Percentiles rank a stretch among this genome's conserved stretches.
Evolutionary conservation across 2,329 filamentous ascomycete species (phyloP).

Genomic region (Botryotinia globosa): DNA sequence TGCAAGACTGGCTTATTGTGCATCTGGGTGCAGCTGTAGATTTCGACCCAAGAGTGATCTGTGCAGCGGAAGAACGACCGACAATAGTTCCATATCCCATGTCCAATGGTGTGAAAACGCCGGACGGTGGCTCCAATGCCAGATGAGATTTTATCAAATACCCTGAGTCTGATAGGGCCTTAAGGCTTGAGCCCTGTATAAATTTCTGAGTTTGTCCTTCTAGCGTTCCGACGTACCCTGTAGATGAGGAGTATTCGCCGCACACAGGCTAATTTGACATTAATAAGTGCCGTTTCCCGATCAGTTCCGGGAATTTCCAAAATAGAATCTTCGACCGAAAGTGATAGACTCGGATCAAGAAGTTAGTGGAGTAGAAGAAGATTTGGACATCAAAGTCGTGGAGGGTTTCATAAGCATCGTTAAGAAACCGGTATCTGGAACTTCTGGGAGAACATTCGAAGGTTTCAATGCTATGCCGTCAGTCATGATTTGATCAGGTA

Average conservation of each 20-base stretch:
- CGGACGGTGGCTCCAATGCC: neutral
- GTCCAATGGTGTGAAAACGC: neutral
- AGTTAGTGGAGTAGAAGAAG: slow-evolving; percentile 1
- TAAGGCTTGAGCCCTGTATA: slow-evolving; percentile 9
- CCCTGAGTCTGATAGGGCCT: slow-evolving; percentile 2
- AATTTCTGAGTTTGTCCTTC: neutral
- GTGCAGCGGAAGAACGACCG: slow-evolving; percentile 17
- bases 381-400: neutral
- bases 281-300: slow-evolving; percentile 10
- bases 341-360: neutral
- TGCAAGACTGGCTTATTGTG: slow-evolving; percentile 16
- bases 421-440: neutral
- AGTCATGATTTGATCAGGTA: neutral
- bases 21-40: slow-evolving; percentile 16
- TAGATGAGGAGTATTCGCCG: neutral
- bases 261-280: slow-evolving; percentile 3
- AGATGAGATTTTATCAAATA: neutral
- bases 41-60: slow-evolving; percentile 18
- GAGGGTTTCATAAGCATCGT: neutral
- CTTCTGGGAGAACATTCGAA: neutral
- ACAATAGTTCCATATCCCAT: slow-evolving; percentile 6
- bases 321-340: slow-evolving; percentile 6
- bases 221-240: neutral
- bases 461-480: neutral
- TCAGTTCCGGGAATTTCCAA: slow-evolving; percentile 6